Evolutionary conservation across 306 rosid species (phyloP), one percentile per base, ranked within the genome.

Genomic region (Carpinus fangiana): DNA sequence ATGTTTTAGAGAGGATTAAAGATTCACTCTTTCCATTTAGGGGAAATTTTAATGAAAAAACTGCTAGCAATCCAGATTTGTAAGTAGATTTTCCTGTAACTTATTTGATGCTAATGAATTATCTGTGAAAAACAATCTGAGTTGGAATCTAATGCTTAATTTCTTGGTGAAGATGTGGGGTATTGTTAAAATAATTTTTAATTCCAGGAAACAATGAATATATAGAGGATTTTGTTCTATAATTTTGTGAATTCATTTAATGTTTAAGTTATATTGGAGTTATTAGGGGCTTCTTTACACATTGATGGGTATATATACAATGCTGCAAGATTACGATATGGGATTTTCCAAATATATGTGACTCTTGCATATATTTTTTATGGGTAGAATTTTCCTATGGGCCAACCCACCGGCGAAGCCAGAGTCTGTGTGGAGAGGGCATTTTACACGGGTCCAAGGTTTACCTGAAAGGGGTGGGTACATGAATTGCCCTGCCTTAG

Each of bases 21-120:
- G 86, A 92, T 74, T 90, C 98, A 11, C 93, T 94, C 70, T 83
- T 90, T 80, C 98, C 98, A 79, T 92, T 92, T 85, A 89, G 89
- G 61, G 98, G 97, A 88, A 81, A 88, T 79, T 95, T 95, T 73
- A 92, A 87, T 77, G 98, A 95, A 73, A 95, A 90, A 85, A 95
- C 93, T 59, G 83, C 96, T 3, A 84, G 79, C 81, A 88, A 85
- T 84, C 98, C 98, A 53, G 98, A 95, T 83, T 82, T 95, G 98
- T 95, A 82, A 89, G 98, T 88, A 73, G 53, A 81, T 31, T 59
- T 75, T 17, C 68, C 43, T 77, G 67, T 78, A 52, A 59, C 50
- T 75, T 36, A 65, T 74, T 60, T 78, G 17, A 36, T 78, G 73
- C 43, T 67, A 73, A 11, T 55, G 47, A 59, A 13, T 56, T 70